Percentiles rank a stretch among this genome's conserved stretches.
Conservation (phyloP, 768 basidiomycete genomes). For the Russula sp. region DNA sequence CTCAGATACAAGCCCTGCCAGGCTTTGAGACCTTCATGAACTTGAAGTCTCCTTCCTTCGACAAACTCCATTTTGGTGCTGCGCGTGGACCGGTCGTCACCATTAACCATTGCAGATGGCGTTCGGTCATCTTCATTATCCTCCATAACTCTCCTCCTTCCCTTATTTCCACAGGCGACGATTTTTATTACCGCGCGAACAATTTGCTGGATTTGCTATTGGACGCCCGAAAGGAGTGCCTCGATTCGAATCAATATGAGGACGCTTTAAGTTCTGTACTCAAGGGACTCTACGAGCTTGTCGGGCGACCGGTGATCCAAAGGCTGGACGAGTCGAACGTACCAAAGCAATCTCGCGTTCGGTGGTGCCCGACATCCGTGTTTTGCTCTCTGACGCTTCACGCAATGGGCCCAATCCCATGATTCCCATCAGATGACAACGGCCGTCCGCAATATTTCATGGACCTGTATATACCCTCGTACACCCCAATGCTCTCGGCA, state of each 20-base stretch:
- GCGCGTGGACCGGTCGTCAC: no score
- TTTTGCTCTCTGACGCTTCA: slow-evolving; percentile 3
- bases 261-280: not conserved
- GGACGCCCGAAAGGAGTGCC: not conserved
- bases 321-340: not conserved
- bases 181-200: not conserved
- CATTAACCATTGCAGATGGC: no score
- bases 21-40: not conserved
- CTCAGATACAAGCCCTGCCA: not conserved
- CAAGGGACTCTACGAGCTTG: not conserved
- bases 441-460: not conserved
- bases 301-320: not conserved
- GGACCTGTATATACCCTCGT: not conserved
- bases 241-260: not conserved
- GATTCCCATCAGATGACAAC: not conserved
- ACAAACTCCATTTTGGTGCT: not conserved
- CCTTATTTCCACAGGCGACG: not conserved
- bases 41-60: not conserved
- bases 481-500: not conserved
- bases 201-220: not conserved
- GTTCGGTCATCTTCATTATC: no score
- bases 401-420: slow-evolving; percentile 12
- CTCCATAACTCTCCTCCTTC: not conserved
- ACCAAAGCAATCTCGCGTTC: not conserved
- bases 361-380: not conserved